A percentile compares a stretch with the other conserved stretches of the same genome.
phyloP scores from a whole-genome alignment of 192 early-diverging fungal species.

The Diversispora epigaea region DNA sequence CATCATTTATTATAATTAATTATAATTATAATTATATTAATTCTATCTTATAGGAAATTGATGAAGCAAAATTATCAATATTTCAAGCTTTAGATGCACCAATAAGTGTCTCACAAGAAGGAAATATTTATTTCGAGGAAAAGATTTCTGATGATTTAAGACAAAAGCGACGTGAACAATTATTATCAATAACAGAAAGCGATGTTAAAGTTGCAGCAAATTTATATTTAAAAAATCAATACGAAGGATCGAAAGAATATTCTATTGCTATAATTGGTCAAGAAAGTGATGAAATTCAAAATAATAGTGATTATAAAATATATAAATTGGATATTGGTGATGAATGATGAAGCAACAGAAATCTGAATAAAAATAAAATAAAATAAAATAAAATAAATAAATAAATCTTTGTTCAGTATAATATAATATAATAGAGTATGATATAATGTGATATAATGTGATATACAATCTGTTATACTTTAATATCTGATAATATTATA shows the following conservation, averaged over 20 bases:
- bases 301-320: conserved; percentile 6
- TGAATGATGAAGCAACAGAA: background rate
- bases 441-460: no score
- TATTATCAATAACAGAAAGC: conserved; percentile 65
- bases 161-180: conserved; percentile 77
- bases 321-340: conserved; percentile 5
- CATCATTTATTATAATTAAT: conserved; percentile 2
- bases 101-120: conserved; percentile 79
- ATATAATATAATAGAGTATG: no score
- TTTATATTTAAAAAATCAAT: conserved; percentile 55
- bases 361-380: no score
- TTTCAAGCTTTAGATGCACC: conserved; percentile 87
- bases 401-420: no score
- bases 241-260: conserved; percentile 11
- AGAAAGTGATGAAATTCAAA: background rate
- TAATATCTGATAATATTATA: no score
- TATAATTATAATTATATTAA: background rate
- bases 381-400: no score
- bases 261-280: conserved; percentile 46
- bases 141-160: conserved; percentile 84
- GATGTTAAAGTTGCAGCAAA: conserved; percentile 73
- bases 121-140: conserved; percentile 73
- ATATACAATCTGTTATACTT: no score
- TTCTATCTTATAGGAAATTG: conserved; percentile 62
- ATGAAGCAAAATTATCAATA: conserved; percentile 88